Evolutionary conservation across 345 rosid genomes (phyloP).

Genomic region (Salix koriyanagi): DNA sequence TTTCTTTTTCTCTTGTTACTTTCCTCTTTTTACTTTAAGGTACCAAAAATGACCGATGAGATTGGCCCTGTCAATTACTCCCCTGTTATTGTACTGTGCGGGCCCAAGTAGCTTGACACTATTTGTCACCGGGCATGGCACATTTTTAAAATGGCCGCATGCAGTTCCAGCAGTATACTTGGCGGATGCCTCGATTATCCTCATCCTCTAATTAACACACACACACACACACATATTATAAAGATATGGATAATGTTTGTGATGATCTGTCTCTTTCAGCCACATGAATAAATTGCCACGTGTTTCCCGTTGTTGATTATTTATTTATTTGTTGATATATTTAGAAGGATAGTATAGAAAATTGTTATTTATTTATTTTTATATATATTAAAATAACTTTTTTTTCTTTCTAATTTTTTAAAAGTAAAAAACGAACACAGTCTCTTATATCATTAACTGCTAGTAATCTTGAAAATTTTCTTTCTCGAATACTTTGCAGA

Average conservation of each 20-base stretch:
- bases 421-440: too few species aligned
- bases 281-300: not conserved
- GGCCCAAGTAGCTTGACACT: not conserved
- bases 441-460: not conserved
- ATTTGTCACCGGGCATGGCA: not conserved
- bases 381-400: too few species aligned
- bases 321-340: too few species aligned
- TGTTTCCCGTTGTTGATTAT: not conserved
- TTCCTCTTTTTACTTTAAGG: not conserved
- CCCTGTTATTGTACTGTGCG: not conserved
- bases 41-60: too few species aligned
- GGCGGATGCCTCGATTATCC: not conserved
- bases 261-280: not conserved
- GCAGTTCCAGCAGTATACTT: not conserved
- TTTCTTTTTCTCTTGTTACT: not conserved
- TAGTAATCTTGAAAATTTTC: not conserved
- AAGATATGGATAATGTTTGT: too few species aligned
- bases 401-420: too few species aligned
- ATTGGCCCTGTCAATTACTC: too few species aligned
- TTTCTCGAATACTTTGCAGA: constrained; percentile 27
- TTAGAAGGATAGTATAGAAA: too few species aligned
- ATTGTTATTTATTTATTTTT: too few species aligned
- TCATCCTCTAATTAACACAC: not conserved
- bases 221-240: too few species aligned
- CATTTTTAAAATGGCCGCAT: not conserved